Base-by-base conservation (phyloP, 805 yeast species). In the Limtongia smithiae region DNA sequence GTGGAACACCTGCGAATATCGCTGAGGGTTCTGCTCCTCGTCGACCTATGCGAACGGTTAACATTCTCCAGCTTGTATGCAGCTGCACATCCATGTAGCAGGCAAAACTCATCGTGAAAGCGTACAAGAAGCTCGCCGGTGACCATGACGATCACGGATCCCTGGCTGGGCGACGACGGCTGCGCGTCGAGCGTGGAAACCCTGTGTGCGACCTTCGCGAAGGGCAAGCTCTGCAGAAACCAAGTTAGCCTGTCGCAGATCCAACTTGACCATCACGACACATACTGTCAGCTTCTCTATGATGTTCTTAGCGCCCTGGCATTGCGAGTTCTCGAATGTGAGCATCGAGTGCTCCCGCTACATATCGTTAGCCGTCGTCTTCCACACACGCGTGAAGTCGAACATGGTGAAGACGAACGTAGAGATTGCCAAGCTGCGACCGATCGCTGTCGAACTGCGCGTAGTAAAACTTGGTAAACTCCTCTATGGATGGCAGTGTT, bases 1-100 rank as follows among this genome's bases (percentile, higher is more conserved):
- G 68, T 93, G 97, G 82, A 93, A 93, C 41, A 88, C 95, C 74
- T 93, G 98, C 28, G 97, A 87, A 73, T 90, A 93, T 72, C 96
- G 83, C 72, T 91, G 97, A 49, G 97, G 81, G 70, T 88, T 89
- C 67, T 82, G 85, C 75, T 93, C 97, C 57, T 91, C 97, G 68
- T 93, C 98, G 59, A 84, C 77, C 57, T 60, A 36, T 7, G 4
- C 8, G 30, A 12, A 11, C 6, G 14, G 8, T 44, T 20, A 28
- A n/a, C n/a, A n/a, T n/a, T n/a, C n/a, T 37, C 7, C 6, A 41
- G 7, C 21, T 8, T 24, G 27, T 15, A 27, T 34, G 33, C 24
- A 8, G 3, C 7, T 15, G 37, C 15, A 18, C 3, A 40, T 14
- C 24, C 3, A 20, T 38, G 31, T 17, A 17, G n/a, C 22, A 41